A percentile compares a stretch with the other conserved stretches of the same genome.
Evolutionary conservation across 331 rosid genomes (phyloP).

Genomic region (Malus hybrid): DNA sequence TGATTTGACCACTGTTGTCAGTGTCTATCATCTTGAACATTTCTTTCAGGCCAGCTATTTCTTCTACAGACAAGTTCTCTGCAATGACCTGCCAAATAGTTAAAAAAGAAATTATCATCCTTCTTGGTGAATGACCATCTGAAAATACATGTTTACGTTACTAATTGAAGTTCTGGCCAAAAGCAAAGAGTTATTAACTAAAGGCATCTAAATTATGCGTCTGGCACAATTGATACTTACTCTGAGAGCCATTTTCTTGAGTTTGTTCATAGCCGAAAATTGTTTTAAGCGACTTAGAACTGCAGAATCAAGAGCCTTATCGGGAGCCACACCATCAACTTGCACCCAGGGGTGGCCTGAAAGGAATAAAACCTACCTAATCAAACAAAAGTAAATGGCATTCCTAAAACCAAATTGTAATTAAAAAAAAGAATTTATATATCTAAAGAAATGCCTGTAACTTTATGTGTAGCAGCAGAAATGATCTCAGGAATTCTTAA

Average conservation of each 20-base stretch:
- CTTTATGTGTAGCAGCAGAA: background rate
- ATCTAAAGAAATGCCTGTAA: background rate
- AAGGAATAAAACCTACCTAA: slow-evolving; percentile 19
- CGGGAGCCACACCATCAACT: slow-evolving; percentile 96
- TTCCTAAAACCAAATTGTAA: background rate
- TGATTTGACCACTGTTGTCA: slow-evolving; percentile 90
- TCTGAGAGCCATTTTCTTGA: slow-evolving; percentile 93
- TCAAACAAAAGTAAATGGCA: slow-evolving; percentile 1
- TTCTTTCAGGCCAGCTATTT: slow-evolving; percentile 92
- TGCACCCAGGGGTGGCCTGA: slow-evolving; percentile 99
- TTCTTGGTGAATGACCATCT: background rate
- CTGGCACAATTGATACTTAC: slow-evolving; percentile 41
- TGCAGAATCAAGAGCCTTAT: slow-evolving; percentile 90
- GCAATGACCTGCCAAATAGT: slow-evolving; percentile 67
- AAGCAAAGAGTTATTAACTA: background rate
- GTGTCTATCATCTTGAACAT: slow-evolving; percentile 97
- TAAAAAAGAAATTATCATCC: background rate
- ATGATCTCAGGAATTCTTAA: background rate
- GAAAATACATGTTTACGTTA: background rate
- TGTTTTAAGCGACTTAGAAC: slow-evolving; percentile 92
- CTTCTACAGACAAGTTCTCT: slow-evolving; percentile 92
- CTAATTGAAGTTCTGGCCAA: background rate
- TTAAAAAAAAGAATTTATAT: no score
- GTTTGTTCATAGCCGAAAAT: slow-evolving; percentile 96
- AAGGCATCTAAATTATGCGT: background rate